Evolutionary conservation across 306 rosid genomes (phyloP), one percentile per base, ranked within the genome.

Genomic region (Malus orientalis): DNA sequence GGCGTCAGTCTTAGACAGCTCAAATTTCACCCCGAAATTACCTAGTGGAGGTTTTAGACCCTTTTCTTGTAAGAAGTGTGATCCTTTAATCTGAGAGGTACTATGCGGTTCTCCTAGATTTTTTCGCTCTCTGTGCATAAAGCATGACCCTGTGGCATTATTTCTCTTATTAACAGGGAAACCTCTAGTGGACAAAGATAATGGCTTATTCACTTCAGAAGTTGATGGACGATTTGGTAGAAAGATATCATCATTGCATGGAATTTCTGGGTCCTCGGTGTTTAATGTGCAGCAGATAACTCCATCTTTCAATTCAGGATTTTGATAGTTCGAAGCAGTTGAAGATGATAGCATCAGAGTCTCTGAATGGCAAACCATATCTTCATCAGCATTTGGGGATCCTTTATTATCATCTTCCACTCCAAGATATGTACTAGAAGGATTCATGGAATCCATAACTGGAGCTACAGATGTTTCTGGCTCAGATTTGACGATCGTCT

Each of bases 191-290:
- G 83, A 80, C 57, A 88, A 84, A 33, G 88, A 75, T 58, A 71
- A 73, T 45, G 84, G 80, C 72, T 69, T 84, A 69, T 71, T 79
- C 70, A 74, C 77, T 74, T 75, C 85, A 59, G 85, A 59, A 69
- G 63, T 74, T 53, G 88, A 71, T 44, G 85, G 79, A 33, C 71
- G 83, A 78, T 81, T 86, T 64, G 86, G 87, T 73, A 91, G 84
- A 81, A 87, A 82, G 77, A 90, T 87, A 54, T 92, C 96, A 83
- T 89, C 96, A 73, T 93, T 96, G 82, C 87, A 81, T 44, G 99
- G 98, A 81, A 96, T 78, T 61, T 89, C 98, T 60, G 85, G 85
- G 79, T 91, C 89, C 82, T 91, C 96, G 1, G 97, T 86, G 81
- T 89, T 96, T 70, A 85, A 68, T 6, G 55, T 44, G 82, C 99